These are phyloP conservation scores for Talaromyces stipitatus DNA, from an alignment of 495 filamentous ascomycete genomes.

Conservation along the genomic window DNA sequence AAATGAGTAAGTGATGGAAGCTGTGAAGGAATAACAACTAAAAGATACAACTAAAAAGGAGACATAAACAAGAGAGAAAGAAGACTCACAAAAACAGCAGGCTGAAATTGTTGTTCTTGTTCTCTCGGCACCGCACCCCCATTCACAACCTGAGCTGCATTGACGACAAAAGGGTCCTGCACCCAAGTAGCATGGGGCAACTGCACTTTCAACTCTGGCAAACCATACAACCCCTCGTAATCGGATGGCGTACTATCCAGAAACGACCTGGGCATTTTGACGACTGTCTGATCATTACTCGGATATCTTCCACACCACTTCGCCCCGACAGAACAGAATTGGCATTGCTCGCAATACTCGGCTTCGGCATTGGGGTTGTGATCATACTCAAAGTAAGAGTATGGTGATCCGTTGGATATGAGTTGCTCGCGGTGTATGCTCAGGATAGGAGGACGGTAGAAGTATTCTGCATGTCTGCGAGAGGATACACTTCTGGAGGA, in stretches of 20 bases:
- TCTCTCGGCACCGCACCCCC: not conserved
- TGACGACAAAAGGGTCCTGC: conserved; percentile 6
- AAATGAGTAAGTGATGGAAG: not conserved
- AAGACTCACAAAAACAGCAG: conserved; percentile 5
- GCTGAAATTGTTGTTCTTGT: not conserved
- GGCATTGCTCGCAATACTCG: conserved; percentile 7
- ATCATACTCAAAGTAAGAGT: conserved; percentile 1
- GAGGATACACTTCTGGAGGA: not conserved
- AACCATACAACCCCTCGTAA: not conserved
- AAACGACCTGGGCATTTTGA: not conserved
- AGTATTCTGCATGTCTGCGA: conserved; percentile 24
- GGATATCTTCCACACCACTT: conserved; percentile 6
- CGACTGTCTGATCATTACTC: not conserved
- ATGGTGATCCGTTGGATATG: not conserved
- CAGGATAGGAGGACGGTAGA: conserved; percentile 25
- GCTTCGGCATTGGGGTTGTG: not conserved
- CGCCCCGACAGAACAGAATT: not conserved
- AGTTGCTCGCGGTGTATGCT: not conserved
- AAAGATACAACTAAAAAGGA: not conserved
- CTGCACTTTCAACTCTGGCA: not conserved
- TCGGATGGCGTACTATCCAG: not conserved
- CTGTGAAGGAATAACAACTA: not conserved
- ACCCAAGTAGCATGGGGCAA: conserved; percentile 6
- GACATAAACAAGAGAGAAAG: not conserved
- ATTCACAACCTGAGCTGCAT: not conserved